Evolutionary conservation across 768 basidiomycete species (phyloP), one percentile per base, ranked within the genome.

Genomic region (Omphalotus guepiniiformis): DNA sequence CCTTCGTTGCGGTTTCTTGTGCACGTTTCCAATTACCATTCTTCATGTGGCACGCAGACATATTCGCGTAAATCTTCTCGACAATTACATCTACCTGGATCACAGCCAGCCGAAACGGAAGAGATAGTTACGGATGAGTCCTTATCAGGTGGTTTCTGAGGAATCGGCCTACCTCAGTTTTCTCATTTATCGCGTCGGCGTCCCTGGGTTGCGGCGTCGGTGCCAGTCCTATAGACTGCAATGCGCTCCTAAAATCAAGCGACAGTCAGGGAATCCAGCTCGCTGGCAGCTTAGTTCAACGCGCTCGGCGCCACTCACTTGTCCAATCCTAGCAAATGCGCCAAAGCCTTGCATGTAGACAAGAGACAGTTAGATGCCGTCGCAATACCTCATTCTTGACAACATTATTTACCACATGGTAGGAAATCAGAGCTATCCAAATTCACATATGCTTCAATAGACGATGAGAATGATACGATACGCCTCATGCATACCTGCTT

Each of bases 1-100:
- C 88, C 74, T 91, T 86, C 55, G 91, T 82, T 19, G 90, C 87
- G n/a, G 87, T 83, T 55, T 92, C 87, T 42, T 79, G 61, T 0
- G 83, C 85, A 12, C 90, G 79, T 57, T 80, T 78, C 85, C 85
- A 93, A 58, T 89, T 93, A 39, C 72, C 71, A 41, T 80, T 79
- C 64, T 88, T 90, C 58, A 92, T 67, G 60, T 92, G 87, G 55
- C 88, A 89, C 4, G 87, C 88, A 2, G 83, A 79, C 85, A 88
- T 86, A 48, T 93, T 93, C 3, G 86, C 79, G 53, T 92, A 88
- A 38, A 91, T 80, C 68, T 86, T 92, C 64, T 88, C 88, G 16
- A 88, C 63, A 30, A 90, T 72, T 8, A 81, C 70, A 60, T 92
- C 90, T 16, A 81, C 74, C 89, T 92, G 21, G 27, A 41, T 28